Conservation (phyloP, 768 basidiomycete genomes). For the Hemileccinum impolitum region DNA sequence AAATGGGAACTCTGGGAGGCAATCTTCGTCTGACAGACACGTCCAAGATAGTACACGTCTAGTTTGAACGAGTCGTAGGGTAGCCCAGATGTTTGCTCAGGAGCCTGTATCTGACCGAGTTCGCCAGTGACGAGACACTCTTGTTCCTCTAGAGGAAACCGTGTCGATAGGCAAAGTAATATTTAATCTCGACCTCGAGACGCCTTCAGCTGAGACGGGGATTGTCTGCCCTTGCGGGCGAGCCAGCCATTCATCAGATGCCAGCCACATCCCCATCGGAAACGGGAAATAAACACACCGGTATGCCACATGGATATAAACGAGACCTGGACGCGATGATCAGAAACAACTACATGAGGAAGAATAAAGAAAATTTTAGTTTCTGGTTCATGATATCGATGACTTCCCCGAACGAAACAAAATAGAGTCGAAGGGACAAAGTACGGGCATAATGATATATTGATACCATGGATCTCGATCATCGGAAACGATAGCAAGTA, state of each 20-base stretch:
- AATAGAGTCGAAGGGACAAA: constrained; percentile 22
- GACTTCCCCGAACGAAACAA: constrained; percentile 24
- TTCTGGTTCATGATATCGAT: constrained; percentile 28
- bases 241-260: constrained; percentile 18
- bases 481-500: constrained; percentile 13
- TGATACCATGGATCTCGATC: constrained; percentile 10
- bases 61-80: constrained; percentile 31
- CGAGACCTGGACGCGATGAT: constrained; percentile 21
- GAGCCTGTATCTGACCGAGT: constrained; percentile 15
- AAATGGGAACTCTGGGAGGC: neutral
- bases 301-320: constrained; percentile 39
- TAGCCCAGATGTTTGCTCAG: constrained; percentile 18
- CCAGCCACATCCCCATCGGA: constrained; percentile 4
- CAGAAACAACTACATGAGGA: neutral
- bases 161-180: constrained; percentile 34
- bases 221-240: constrained; percentile 9
- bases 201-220: constrained; percentile 22
- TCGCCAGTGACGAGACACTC: neutral
- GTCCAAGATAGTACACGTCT: constrained; percentile 28
- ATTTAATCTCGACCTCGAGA: constrained; percentile 24
- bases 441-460: constrained; percentile 9
- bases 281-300: constrained; percentile 19
- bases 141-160: constrained; percentile 14
- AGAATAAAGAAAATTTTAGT: constrained; percentile 9
- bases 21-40: constrained; percentile 20